These are phyloP conservation scores for Salix dunnii DNA, from an alignment of 345 rosid species.

Conservation along the genomic window DNA sequence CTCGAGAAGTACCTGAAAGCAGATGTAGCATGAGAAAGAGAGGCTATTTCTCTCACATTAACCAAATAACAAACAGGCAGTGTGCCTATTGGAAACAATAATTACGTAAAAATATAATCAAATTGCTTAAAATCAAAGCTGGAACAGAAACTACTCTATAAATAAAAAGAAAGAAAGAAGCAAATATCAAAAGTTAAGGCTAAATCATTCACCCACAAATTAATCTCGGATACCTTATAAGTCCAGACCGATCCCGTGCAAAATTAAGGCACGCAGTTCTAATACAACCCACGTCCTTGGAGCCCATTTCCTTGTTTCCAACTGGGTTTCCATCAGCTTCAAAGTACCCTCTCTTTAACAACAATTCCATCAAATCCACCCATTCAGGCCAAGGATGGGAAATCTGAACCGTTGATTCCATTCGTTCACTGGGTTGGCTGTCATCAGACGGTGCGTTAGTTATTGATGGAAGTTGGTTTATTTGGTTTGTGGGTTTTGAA, in stretches of 20 bases:
- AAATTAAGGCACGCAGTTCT: conserved; percentile 84
- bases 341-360: conserved; percentile 57
- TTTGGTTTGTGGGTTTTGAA: conserved; percentile 22
- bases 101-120: background rate
- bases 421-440: background rate
- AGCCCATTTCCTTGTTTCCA: conserved; percentile 30
- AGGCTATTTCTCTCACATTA: background rate
- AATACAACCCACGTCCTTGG: conserved; percentile 51
- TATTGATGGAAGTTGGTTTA: conserved; percentile 3
- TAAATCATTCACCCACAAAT: background rate
- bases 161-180: background rate
- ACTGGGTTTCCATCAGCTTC: conserved; percentile 44
- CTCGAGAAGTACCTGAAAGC: conserved; percentile 57
- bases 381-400: conserved; percentile 85
- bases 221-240: conserved; percentile 50
- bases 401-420: conserved; percentile 30
- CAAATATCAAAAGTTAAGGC: background rate
- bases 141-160: background rate
- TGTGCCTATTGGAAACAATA: background rate
- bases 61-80: conserved; percentile 15
- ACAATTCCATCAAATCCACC: conserved; percentile 61
- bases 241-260: conserved; percentile 56
- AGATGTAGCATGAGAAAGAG: background rate
- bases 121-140: background rate
- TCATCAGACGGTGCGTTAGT: background rate